Evolutionary conservation across 371 early-diverging fungal genomes (phyloP).

Genomic region (Mortierella sp.): DNA sequence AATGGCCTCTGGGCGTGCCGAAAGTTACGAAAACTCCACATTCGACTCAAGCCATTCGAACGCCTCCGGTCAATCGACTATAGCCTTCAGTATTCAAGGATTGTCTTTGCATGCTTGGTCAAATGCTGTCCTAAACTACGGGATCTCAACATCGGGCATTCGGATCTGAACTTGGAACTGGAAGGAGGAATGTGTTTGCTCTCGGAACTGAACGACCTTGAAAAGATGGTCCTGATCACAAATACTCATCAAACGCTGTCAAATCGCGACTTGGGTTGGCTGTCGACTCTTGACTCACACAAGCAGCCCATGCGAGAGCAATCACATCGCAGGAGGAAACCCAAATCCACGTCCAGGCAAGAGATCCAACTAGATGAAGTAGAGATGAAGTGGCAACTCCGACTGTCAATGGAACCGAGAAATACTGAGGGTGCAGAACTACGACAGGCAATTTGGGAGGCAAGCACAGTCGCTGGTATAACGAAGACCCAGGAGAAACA

Average conservation of each 20-base stretch:
- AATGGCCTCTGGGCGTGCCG: conserved; percentile 1
- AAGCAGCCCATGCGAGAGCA: neutral
- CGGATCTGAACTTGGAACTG: neutral
- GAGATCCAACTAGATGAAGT: too few relatives aligned
- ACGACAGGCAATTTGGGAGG: too few relatives aligned
- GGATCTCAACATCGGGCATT: neutral
- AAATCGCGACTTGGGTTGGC: conserved; percentile 1
- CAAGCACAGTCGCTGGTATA: too few relatives aligned
- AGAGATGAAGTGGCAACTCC: too few relatives aligned
- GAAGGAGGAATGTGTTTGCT: neutral
- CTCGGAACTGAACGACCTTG: conserved; percentile 3
- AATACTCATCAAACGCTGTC: neutral
- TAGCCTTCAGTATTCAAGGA: neutral
- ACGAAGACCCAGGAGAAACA: too few relatives aligned
- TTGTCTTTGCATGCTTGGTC: conserved; percentile 1
- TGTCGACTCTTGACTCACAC: neutral
- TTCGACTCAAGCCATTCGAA: neutral
- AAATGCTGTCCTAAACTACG: neutral
- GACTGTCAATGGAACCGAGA: too few relatives aligned
- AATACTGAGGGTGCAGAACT: too few relatives aligned
- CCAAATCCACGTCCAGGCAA: too few relatives aligned
- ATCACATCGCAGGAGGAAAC: neutral
- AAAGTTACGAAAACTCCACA: neutral
- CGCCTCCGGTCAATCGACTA: neutral
- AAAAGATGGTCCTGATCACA: neutral